phyloP scores from a whole-genome alignment of 805 yeast genomes.

The Wickerhamomyces rabaulensis region DNA sequence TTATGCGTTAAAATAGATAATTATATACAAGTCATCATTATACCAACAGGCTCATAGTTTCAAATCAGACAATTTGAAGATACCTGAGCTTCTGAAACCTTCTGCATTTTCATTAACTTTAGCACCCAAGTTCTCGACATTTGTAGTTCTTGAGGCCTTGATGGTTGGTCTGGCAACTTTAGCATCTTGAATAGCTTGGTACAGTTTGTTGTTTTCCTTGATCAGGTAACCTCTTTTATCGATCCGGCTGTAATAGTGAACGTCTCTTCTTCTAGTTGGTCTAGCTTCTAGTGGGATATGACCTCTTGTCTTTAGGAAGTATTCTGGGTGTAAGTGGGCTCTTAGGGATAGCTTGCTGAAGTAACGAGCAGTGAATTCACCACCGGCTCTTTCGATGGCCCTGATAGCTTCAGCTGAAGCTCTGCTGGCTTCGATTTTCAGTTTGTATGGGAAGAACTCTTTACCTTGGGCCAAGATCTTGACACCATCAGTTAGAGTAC shows the following conservation, averaged over 20 bases:
- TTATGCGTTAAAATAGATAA: not conserved
- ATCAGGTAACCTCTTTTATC: conserved; percentile 72
- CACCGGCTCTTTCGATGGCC: conserved; percentile 68
- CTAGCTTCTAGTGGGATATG: conserved; percentile 79
- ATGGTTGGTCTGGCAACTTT: conserved; percentile 9
- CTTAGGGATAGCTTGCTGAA: conserved; percentile 61
- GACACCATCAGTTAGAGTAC: conserved; percentile 73
- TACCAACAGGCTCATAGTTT: conserved; percentile 7
- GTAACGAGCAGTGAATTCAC: conserved; percentile 68
- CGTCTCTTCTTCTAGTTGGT: conserved; percentile 79
- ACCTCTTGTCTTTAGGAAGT: conserved; percentile 64
- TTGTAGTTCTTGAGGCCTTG: conserved; percentile 4
- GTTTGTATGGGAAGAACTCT: conserved; percentile 45
- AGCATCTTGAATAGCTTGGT: conserved; percentile 18
- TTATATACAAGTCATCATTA: conserved; percentile 9
- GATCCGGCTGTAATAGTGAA: conserved; percentile 68
- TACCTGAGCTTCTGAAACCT: conserved; percentile 21
- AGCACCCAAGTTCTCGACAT: conserved; percentile 9
- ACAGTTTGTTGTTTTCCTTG: conserved; percentile 29
- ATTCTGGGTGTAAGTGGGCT: conserved; percentile 73
- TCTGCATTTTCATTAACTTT: conserved; percentile 16
- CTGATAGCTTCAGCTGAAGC: conserved; percentile 74
- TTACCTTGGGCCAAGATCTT: conserved; percentile 70
- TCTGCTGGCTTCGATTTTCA: conserved; percentile 75
- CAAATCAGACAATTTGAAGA: conserved; percentile 18